phyloP scores from a whole-genome alignment of 371 early-diverging fungal species.

The Mortierella sp. region DNA sequence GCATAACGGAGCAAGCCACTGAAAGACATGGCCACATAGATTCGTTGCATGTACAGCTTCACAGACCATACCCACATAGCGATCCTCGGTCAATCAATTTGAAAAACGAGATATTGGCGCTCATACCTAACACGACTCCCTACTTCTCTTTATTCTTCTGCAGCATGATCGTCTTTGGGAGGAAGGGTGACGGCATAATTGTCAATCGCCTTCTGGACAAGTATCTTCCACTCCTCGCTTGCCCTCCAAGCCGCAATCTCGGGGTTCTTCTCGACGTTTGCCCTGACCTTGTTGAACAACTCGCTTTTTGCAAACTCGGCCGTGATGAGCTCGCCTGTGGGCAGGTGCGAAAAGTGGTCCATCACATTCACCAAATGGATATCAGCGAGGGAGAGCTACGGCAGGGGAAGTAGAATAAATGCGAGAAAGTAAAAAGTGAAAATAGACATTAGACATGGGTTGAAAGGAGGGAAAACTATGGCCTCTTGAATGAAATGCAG shows the following conservation, averaged over 20 bases:
- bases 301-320: slow-evolving; percentile 21
- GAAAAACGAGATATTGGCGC: too few relatives aligned
- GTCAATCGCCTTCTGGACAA: slow-evolving; percentile 3
- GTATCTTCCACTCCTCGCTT: slow-evolving; percentile 21
- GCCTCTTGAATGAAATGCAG: too few relatives aligned
- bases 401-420: background rate
- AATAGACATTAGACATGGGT: background rate
- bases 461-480: too few relatives aligned
- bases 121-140: too few relatives aligned
- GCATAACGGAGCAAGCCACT: background rate
- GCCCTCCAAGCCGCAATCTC: slow-evolving; percentile 32
- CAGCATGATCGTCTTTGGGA: slow-evolving; percentile 2
- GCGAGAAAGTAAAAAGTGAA: background rate
- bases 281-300: slow-evolving; percentile 33
- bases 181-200: slow-evolving; percentile 14
- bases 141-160: background rate
- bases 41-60: too few relatives aligned
- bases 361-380: slow-evolving; percentile 42
- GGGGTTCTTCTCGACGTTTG: slow-evolving; percentile 21
- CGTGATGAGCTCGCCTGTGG: slow-evolving; percentile 1
- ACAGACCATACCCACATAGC: too few relatives aligned
- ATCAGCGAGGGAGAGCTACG: slow-evolving; percentile 39
- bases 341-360: slow-evolving; percentile 41
- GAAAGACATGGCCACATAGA: too few relatives aligned
- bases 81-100: too few relatives aligned